A percentile compares a stretch with the other conserved stretches of the same genome.
Conservation (phyloP, 257 asterid species). For the Cinchona pubescens region DNA sequence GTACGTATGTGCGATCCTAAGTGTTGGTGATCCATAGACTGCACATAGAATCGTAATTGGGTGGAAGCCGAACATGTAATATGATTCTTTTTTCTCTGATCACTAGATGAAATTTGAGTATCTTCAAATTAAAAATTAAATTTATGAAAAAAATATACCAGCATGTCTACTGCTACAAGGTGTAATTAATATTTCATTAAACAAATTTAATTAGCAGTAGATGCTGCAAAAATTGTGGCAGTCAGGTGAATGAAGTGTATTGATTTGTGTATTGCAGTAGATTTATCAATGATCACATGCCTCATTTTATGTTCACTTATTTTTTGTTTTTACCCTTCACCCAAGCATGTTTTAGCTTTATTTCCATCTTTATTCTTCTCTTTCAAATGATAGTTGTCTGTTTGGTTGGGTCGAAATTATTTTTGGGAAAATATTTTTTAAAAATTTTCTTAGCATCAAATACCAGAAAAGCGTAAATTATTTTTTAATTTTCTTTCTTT, state of each 20-base stretch:
- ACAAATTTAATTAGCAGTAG: conserved; percentile 15
- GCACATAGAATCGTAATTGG: conserved; percentile 24
- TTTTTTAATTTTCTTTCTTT: no score
- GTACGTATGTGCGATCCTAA: conserved; percentile 50
- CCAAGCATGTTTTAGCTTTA: neutral
- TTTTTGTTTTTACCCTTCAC: neutral
- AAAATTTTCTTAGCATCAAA: no score
- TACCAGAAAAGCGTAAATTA: no score
- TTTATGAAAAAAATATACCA: neutral
- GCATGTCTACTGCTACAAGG: conserved; percentile 31
- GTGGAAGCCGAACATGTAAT: conserved; percentile 11
- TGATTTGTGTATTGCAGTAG: conserved; percentile 22
- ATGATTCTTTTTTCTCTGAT: neutral
- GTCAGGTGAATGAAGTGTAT: conserved; percentile 19
- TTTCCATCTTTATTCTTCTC: neutral
- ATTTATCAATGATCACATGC: conserved; percentile 56
- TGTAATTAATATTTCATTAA: conserved; percentile 20
- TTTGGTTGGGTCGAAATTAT: no score
- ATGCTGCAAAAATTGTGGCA: conserved; percentile 24
- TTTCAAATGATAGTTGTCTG: neutral
- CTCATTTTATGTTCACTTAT: conserved; percentile 14
- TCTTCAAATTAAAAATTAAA: neutral
- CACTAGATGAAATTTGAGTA: neutral
- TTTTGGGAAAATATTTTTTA: no score
- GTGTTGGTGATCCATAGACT: conserved; percentile 59